Conservation (phyloP, 495 filamentous ascomycete genomes). For the Penicillium coprophilum region DNA sequence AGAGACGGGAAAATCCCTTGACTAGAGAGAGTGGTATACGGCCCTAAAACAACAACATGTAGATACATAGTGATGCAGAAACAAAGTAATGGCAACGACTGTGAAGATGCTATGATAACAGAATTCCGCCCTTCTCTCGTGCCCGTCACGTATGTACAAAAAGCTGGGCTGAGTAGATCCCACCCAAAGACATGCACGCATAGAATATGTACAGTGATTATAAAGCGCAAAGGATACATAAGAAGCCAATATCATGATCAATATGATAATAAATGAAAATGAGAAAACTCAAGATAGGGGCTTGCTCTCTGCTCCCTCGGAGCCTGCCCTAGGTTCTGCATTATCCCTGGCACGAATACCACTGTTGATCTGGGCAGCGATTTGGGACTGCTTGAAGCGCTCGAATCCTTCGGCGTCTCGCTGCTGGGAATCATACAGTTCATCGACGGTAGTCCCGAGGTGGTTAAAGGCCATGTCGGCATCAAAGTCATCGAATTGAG, state of each 20-base stretch:
- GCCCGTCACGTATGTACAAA: constrained; percentile 11
- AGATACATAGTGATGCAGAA: not conserved
- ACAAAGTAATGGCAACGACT: not conserved
- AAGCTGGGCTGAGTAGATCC: not conserved
- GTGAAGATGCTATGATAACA: constrained; percentile 4
- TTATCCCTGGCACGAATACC: constrained; percentile 23
- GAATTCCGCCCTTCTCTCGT: not conserved
- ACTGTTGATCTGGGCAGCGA: constrained; percentile 62
- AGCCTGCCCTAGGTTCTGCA: constrained; percentile 10
- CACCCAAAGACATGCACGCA: constrained; percentile 1
- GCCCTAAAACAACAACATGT: not conserved
- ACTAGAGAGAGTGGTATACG: not conserved
- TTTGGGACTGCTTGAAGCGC: constrained; percentile 64
- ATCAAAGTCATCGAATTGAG: constrained; percentile 54
- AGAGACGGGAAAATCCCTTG: not conserved
- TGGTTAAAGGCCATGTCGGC: constrained; percentile 60
- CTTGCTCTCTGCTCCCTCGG: constrained; percentile 14
- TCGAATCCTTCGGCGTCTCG: constrained; percentile 62
- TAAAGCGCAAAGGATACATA: not conserved
- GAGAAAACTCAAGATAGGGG: constrained; percentile 5
- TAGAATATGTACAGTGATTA: constrained; percentile 7
- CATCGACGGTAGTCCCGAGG: constrained; percentile 54
- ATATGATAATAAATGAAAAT: not conserved
- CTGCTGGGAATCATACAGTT: constrained; percentile 51
- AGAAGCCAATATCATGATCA: not conserved